These are phyloP conservation scores for Brassica rapa DNA, from an alignment of 345 rosid genomes.

Conservation along the genomic window DNA sequence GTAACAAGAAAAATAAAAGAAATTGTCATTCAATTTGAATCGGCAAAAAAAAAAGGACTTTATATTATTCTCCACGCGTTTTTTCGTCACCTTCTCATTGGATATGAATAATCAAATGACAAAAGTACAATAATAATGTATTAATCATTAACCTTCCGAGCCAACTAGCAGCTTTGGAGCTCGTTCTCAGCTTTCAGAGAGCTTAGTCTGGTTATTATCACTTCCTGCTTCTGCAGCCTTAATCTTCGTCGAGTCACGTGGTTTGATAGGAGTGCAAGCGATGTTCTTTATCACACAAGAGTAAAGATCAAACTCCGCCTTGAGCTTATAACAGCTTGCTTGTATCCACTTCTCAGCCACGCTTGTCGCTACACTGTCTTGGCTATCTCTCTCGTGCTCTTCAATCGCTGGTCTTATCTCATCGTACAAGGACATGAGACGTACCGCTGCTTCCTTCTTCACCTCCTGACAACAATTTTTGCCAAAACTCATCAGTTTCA, in stretches of 20 bases:
- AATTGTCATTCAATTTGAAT: too few relatives aligned
- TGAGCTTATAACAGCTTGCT: slow-evolving; percentile 75
- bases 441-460: slow-evolving; percentile 64
- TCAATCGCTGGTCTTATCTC: slow-evolving; percentile 92
- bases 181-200: slow-evolving; percentile 17
- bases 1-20: not conserved
- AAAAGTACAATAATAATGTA: not conserved
- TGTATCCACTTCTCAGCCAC: slow-evolving; percentile 98
- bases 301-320: slow-evolving; percentile 86
- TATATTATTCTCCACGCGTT: too few relatives aligned
- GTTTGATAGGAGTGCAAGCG: slow-evolving; percentile 52
- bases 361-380: slow-evolving; percentile 85
- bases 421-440: slow-evolving; percentile 61
- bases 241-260: slow-evolving; percentile 36
- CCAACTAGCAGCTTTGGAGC: not conserved
- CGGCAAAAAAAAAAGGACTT: too few relatives aligned
- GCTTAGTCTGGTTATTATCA: slow-evolving; percentile 45
- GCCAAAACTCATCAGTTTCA: not conserved
- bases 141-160: not conserved
- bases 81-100: too few relatives aligned
- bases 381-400: slow-evolving; percentile 94
- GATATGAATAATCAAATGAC: too few relatives aligned
- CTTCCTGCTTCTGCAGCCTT: slow-evolving; percentile 15
- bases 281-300: slow-evolving; percentile 67
- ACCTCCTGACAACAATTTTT: slow-evolving; percentile 53